Base-by-base conservation (phyloP, 768 basidiomycete genomes). In the Phaeotremella skinneri region DNA sequence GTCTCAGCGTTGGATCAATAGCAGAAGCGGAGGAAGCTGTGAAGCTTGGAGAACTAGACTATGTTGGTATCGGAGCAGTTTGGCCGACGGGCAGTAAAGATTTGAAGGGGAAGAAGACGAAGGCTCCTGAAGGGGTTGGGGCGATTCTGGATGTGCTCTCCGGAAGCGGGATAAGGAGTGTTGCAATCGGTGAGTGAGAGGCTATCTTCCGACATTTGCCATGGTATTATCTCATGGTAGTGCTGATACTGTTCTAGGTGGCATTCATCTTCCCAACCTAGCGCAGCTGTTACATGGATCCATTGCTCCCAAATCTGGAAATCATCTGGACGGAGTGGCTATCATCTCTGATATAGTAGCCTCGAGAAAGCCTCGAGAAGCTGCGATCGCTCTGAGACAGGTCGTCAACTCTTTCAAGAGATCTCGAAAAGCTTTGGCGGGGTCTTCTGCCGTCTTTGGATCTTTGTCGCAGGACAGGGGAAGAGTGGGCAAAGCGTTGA, bases 291-390 rank as follows among this genome's bases (percentile, higher is more conserved):
- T 96, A 5, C 84, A 90, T 63, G 88, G 87, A 6, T 81, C 83
- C 1, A 82, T 85, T 7, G 85, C 88, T 0, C 73, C 79, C 0
- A 55, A 52, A 4, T 81, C 82, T 0, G 81, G 83, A 0, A 84
- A 82, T 56, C 54, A 79, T 1, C 79, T 94, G 16, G 86, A 90
- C 57, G 93, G 93, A 0, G 81, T 96, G 26, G 93, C 93, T 11
- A 83, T 96, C 51, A 87, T 96, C 39, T 91, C 90, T 21, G 90
- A 91, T 45, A 90, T 97, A 57, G 81, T 89, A 5, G 82, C 85
- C 2, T 87, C 89, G 0, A 31, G 59, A 0, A 78, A 83, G 3
- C 90, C 91, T 0, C 64, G 71, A 16, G 61, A 72, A 17, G 82
- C 85, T 1, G 83, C 89, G 0, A 20, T 42, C 13, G 53, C 31